These are phyloP conservation scores for Xylaria sp. DNA, from an alignment of 495 filamentous ascomycete species.

Conservation along the genomic window DNA sequence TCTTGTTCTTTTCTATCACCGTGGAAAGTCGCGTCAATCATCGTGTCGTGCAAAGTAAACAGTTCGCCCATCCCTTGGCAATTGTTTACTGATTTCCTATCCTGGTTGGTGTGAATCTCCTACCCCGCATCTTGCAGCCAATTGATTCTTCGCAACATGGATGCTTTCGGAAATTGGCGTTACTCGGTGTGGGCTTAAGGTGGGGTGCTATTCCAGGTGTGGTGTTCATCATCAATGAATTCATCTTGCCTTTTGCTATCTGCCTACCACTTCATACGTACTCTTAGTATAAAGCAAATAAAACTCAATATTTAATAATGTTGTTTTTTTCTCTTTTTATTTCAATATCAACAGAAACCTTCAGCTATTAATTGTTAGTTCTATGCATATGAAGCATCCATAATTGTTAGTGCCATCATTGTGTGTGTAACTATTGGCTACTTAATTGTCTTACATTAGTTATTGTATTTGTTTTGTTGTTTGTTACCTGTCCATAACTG, in stretches of 20 bases:
- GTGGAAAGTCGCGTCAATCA: constrained; percentile 20
- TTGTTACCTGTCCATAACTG: neutral
- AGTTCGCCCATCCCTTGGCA: neutral
- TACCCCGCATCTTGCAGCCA: constrained; percentile 1
- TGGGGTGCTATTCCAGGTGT: neutral
- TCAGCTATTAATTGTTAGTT: neutral
- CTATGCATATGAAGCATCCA: neutral
- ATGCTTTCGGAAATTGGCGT: constrained; percentile 9
- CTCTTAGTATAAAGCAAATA: no score
- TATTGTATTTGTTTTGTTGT: neutral
- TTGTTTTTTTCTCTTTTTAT: no score
- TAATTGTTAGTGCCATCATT: neutral
- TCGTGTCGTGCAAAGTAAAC: constrained; percentile 25
- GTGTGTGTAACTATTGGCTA: neutral
- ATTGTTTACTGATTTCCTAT: constrained; percentile 25
- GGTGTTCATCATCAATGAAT: no score
- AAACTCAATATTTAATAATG: no score
- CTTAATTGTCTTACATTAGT: neutral
- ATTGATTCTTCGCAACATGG: constrained; percentile 9
- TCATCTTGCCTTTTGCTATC: neutral
- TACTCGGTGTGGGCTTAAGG: neutral
- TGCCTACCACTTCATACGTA: no score
- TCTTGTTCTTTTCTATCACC: neutral
- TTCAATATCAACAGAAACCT: no score
- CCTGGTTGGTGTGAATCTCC: neutral